Base-by-base conservation (phyloP, 768 basidiomycete genomes). In the Suillus weaverae region DNA sequence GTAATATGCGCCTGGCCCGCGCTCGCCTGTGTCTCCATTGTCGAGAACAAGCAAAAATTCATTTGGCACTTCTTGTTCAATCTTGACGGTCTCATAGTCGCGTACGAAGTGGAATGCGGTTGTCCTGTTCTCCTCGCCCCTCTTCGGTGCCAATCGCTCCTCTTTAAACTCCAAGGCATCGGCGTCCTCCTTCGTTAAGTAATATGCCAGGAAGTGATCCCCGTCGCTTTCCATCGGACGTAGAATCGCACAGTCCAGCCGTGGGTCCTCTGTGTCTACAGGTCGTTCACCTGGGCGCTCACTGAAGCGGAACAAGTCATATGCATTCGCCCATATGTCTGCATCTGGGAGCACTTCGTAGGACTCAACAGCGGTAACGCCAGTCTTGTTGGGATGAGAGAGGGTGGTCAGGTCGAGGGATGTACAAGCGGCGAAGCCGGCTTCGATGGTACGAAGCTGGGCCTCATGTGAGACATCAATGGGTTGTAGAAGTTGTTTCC, bases 161-260 rank as follows among this genome's bases (percentile, higher is more conserved):
- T 84, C 79, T 73, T 92, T 92, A 78, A 92, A 89, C 66, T 80
- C 76, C 20, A 85, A 62, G 1, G 92, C 91, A 10, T 86, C 81
- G 16, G 87, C 88, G 72, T 94, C 92, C 38, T 90, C 87, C 70
- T 85, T 82, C 2, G 92, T 89, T 35, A 94, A 85, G 67, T 94
- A 94, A 71, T 92, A 94, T 13, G 92, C 87, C 62, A 95, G 78
- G 85, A 94, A 94, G 53, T 92, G 91, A 71, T 94, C 92, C 30
- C 92, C 90, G 56, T 94, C 93, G 3, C 90, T 88, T 73, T 91
- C 90, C 90, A 93, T 92, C 1, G 93, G 92, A 33, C 93, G 86
- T 62, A 95, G 78, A 65, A 94, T 90, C 22, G 92, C 93, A 72
- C 92, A 94, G 71, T 94, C 92, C 64, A 94, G 70, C 33, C 93